Evolutionary conservation across 305 asterid genomes (phyloP), one percentile per base, ranked within the genome.

Genomic region (Plantago coronopus): DNA sequence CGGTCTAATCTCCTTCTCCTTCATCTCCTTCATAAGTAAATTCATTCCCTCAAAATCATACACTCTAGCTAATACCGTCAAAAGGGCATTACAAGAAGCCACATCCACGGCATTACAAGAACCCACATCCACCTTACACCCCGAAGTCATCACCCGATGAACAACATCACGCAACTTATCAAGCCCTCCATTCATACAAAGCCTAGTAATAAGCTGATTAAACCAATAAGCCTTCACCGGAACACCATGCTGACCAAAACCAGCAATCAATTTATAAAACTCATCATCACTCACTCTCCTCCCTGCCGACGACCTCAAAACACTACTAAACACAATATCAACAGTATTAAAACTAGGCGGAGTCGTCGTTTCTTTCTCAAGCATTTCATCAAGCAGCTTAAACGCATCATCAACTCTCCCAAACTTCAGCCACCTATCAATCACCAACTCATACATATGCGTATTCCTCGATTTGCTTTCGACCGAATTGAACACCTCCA

Each of bases 331-430:
- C 7, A 82, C 68, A 42, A 71, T 65, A 43, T 65, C 80, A 48
- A 68, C 29, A 0, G 98, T 93, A 59, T 48, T 62, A 16, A 47
- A 21, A 62, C 80, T 75, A 11, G 95, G 95, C 37, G 74, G 77
- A 25, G 40, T 58, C 50, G 22, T n/a, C 57, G 3, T 23, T 10
- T 2, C 75, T 14, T 40, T 69, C 77, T 72, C 62, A 64, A 89
- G 82, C 96, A 86, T 84, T 89, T 83, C 75, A 58, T 80, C 95
- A 64, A 93, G 77, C 91, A 93, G 42, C 81, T 84, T 81, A 65
- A 81, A 27, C 5, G 89, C 97, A 68, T 74, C 79, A 75, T 87
- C 89, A 23, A 69, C 59, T 4, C 76, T 67, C 7, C 83, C 84
- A 37, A 69, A 70, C 20, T 68, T 64, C 58, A 89, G 46, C 40